A percentile compares a stretch with the other conserved stretches of the same genome.
Conservation (phyloP, 129 eudicot species). For the Apium graveolens region DNA sequence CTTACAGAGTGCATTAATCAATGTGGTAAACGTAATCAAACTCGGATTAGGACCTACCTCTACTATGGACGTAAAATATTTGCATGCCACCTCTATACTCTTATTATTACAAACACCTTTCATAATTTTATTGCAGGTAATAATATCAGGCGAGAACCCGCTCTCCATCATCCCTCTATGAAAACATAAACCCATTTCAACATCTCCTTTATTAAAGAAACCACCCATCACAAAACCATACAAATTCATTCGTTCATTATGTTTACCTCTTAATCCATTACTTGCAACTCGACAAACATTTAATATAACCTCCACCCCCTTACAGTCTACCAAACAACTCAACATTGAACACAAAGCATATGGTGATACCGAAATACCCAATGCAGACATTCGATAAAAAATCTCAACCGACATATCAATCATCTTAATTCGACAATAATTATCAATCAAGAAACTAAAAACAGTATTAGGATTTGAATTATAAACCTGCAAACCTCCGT, state of each 20-base stretch:
- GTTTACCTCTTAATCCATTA: constrained; percentile 12
- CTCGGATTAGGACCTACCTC: constrained; percentile 59
- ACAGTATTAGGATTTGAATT: constrained; percentile 40
- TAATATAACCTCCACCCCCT: constrained; percentile 19
- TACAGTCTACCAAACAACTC: constrained; percentile 39
- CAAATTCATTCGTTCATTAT: constrained; percentile 20
- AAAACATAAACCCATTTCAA: constrained; percentile 35
- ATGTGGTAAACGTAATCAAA: constrained; percentile 48
- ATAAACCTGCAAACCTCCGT: constrained; percentile 26
- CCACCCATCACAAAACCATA: constrained; percentile 50
- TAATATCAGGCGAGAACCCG: constrained; percentile 27
- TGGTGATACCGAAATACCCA: constrained; percentile 32
- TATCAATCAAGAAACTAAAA: constrained; percentile 51
- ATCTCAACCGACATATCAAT: constrained; percentile 36
- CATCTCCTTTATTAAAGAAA: constrained; percentile 40
- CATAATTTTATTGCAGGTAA: constrained; percentile 56
- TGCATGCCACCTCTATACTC: constrained; percentile 24
- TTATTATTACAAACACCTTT: constrained; percentile 39
- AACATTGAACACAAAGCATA: constrained; percentile 41
- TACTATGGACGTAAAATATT: constrained; percentile 31
- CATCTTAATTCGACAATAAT: constrained; percentile 47
- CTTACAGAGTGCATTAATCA: constrained; percentile 46
- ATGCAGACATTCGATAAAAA: constrained; percentile 26
- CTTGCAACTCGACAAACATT: constrained; percentile 23
- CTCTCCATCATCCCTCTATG: constrained; percentile 31